A percentile compares a stretch with the other conserved stretches of the same genome.
These are phyloP conservation scores for Pisolithus tinctorius DNA, from an alignment of 768 basidiomycete species.

Conservation along the genomic window DNA sequence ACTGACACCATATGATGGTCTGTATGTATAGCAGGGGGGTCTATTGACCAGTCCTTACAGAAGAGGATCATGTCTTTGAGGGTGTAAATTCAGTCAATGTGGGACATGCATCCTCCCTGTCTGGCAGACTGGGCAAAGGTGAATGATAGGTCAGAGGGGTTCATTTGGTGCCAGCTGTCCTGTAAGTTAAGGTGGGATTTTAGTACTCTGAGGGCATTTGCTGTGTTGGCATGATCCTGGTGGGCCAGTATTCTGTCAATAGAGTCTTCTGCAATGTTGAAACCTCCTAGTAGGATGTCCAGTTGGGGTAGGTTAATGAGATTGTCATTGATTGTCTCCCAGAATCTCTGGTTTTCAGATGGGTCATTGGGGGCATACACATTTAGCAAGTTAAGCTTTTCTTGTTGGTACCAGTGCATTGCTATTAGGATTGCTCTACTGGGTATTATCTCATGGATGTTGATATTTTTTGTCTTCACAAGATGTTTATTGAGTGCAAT, in stretches of 20 bases:
- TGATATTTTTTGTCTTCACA: too few relatives aligned
- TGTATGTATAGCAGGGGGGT: neutral
- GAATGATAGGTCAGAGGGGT: too few relatives aligned
- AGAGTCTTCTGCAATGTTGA: conserved; percentile 22
- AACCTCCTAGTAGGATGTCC: neutral
- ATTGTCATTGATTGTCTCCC: neutral
- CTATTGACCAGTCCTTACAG: neutral
- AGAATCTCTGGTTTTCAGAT: neutral
- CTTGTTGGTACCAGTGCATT: too few relatives aligned
- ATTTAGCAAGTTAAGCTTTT: neutral
- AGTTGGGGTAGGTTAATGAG: neutral
- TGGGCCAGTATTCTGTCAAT: conserved; percentile 28
- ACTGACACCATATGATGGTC: neutral
- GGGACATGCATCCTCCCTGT: neutral
- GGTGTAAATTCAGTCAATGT: neutral
- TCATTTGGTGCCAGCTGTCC: neutral
- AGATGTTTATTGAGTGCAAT: too few relatives aligned
- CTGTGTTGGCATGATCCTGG: conserved; percentile 8
- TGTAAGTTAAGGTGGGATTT: neutral
- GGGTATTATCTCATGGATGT: too few relatives aligned
- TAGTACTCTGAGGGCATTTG: neutral
- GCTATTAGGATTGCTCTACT: too few relatives aligned
- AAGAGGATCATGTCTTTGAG: neutral
- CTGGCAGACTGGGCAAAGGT: too few relatives aligned
- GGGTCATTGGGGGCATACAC: neutral